Base-by-base conservation (phyloP, 257 asterid genomes). In the Solanum acaule region DNA sequence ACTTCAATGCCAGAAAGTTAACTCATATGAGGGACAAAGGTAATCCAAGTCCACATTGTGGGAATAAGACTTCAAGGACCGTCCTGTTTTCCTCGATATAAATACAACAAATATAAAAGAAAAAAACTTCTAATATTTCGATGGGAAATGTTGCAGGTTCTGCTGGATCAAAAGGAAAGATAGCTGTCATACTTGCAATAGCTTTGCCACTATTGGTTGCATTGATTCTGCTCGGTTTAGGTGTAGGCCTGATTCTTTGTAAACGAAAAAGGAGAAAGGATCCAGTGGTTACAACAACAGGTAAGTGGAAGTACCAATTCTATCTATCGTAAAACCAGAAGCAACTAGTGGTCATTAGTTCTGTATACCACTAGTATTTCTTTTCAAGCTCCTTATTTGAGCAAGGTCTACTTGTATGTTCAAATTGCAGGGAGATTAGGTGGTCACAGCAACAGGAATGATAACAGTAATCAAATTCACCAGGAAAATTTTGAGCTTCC, bases 401-500 rank as follows among this genome's bases (percentile, higher is more conserved):
- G 52, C 25, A 42, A 79, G 29, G 65, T 44, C 65, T 79, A 79
- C 67, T 27, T 79, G 15, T 2, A 6, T 27, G 38, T 44, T 79
- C 85, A 79, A 79, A 79, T 79, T 29, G 38, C 67, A 79, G 85
- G 85, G 67, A 79, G 3, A 44, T 44, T 44, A 44, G 16, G 38
- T 27, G 67, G 27, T 79, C 65, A 44, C 16, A 44, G 33, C 70
- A 86, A 46, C 84, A 86, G 27, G 23, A 29, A 86, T 29, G 61
- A 61, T 70, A 22, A 65, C 67, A 37, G 31, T 15, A 75, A 49
- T 59, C 83, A 89, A 38, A 38, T 29, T 27, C 11, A 70, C 33
- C 4, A 81, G 9, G 89, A 90, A 20, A 84, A 83, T 75, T 86
- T 89, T 72, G 89, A 92, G 44, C 79, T 91, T 2, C 89, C 87